Conservation (phyloP, 169 alveolate genomes). For the Cryptosporidium meleagridis region DNA sequence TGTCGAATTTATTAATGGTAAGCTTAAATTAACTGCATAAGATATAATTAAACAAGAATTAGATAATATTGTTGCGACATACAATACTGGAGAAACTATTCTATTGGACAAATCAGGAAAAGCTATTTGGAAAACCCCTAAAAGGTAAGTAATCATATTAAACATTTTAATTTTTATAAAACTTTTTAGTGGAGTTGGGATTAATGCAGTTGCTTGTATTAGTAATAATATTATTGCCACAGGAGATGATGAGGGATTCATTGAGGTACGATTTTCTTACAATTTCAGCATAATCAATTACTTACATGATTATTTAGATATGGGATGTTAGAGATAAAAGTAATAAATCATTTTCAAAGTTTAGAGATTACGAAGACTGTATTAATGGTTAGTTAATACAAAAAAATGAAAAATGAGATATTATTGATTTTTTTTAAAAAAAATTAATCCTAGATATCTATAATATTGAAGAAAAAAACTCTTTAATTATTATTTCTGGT, state of each 20-base stretch:
- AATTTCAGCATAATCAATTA: not conserved
- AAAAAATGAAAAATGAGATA: not conserved
- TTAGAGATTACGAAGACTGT: conserved; percentile 70
- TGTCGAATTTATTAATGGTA: conserved; percentile 55
- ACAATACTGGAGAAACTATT: conserved; percentile 56
- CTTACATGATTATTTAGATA: not conserved
- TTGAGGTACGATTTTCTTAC: conserved; percentile 31
- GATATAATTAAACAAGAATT: not conserved
- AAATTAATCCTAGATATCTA: conserved; percentile 22
- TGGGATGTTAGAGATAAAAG: conserved; percentile 57
- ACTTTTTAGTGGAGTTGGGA: conserved; percentile 21
- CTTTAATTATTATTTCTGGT: conserved; percentile 32
- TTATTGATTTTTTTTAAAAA: not conserved
- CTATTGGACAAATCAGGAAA: conserved; percentile 12
- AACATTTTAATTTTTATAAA: not conserved
- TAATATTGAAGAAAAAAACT: conserved; percentile 10
- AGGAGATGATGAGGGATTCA: conserved; percentile 60
- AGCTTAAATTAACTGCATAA: not conserved
- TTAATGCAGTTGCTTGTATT: conserved; percentile 24
- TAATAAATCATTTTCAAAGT: conserved; percentile 27
- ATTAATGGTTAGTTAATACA: conserved; percentile 51
- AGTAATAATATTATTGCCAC: conserved; percentile 19
- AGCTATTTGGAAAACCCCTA: conserved; percentile 25
- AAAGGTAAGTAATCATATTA: conserved; percentile 22
- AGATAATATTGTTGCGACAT: conserved; percentile 38